Conservation (phyloP, 1,139 yeast species). For the Yamadazyma taylorii region DNA sequence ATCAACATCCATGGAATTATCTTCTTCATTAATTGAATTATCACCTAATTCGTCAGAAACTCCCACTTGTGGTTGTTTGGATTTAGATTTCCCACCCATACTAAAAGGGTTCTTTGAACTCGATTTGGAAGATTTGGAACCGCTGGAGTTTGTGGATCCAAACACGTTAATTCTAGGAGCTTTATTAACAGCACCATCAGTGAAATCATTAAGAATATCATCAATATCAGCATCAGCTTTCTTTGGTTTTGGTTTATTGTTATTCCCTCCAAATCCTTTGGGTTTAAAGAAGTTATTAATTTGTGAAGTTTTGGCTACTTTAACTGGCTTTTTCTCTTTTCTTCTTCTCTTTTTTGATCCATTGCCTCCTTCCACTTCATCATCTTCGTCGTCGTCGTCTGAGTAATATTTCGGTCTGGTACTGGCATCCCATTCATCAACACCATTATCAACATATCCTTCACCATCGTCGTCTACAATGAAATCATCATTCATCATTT, state of each 20-base stretch:
- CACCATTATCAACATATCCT: slow-evolving; percentile 90
- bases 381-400: slow-evolving; percentile 47
- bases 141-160: slow-evolving; percentile 4
- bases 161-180: slow-evolving; percentile 10
- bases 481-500: slow-evolving; percentile 84
- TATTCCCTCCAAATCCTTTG: slow-evolving; percentile 17
- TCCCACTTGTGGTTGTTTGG: too few relatives aligned
- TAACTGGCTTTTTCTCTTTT: slow-evolving; percentile 35
- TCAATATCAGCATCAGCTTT: slow-evolving; percentile 41
- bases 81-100: neutral
- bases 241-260: slow-evolving; percentile 16
- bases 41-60: neutral
- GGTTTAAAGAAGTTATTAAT: slow-evolving; percentile 58
- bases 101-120: slow-evolving; percentile 1
- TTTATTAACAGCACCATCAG: slow-evolving; percentile 10
- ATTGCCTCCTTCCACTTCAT: slow-evolving; percentile 9
- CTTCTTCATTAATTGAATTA: too few relatives aligned
- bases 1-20: too few relatives aligned
- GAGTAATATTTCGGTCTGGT: slow-evolving; percentile 52
- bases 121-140: neutral
- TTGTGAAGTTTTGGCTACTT: slow-evolving; percentile 48
- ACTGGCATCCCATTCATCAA: slow-evolving; percentile 77
- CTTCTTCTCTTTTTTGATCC: slow-evolving; percentile 31
- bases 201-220: slow-evolving; percentile 47
- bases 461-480: slow-evolving; percentile 92